Evolutionary conservation across 805 yeast species (phyloP), one percentile per base, ranked within the genome.

Genomic region (Candida oleophila): DNA sequence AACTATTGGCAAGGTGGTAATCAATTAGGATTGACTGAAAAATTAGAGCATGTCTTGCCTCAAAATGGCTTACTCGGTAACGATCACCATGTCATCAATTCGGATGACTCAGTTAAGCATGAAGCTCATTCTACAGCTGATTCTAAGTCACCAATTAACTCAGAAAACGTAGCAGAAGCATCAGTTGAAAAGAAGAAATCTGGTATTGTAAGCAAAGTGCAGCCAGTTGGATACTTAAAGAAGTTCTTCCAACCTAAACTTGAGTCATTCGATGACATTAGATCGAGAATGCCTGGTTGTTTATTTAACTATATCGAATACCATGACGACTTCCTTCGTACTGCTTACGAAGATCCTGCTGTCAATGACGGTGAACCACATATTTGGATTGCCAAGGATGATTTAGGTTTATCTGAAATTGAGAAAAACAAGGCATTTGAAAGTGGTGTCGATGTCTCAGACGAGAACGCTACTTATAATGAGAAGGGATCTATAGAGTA

Each of bases 301-400:
- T 71, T 64, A 49, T 66, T 61, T 64, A 68, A 69, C 52, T 70
- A 71, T 55, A 64, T 71, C 47, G 71, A 66, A 50, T 73, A 73
- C 53, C 64, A 69, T 46, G 57, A 65, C 4, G 75, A 71, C 39
- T 74, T 71, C 49, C 56, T 72, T 30, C 62, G 64, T 48, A 58
- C 62, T 43, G 73, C 77, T 18, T 84, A 80, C 55, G 69, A 74
- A 33, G 78, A 81, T 55, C 88, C 89, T 20, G 77, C 78, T 36
- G 76, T 81, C 34, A 64, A 60, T n/a, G 83, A 73, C 28, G 75
- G 67, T 5, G 81, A 70, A 49, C 88, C 89, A 25, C 76, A 77
- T 47, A 69, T 85, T 42, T 87, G 95, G 95, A 69, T 86, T 50
- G 81, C 86, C 38, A 77, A 70, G 53, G 95, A 87, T 63, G 69